A percentile compares a stretch with the other conserved stretches of the same genome.
These are phyloP conservation scores for Podospora bellae-mahoneyi DNA, from an alignment of 495 filamentous ascomycete genomes.

Conservation along the genomic window DNA sequence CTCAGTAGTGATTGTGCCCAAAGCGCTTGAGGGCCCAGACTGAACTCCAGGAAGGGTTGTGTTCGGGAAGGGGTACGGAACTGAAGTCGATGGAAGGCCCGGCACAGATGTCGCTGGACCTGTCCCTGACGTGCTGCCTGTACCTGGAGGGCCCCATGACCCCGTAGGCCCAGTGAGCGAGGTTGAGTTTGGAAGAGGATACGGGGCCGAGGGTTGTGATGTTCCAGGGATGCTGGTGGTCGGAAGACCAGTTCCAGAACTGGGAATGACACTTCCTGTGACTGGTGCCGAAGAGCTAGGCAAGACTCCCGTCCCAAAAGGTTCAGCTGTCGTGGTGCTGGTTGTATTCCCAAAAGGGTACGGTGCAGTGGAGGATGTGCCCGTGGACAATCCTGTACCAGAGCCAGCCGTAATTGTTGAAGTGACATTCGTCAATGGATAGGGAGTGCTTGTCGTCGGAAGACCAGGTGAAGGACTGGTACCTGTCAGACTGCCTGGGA, in stretches of 20 bases:
- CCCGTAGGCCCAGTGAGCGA: background rate
- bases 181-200: background rate
- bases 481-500: slow-evolving; percentile 5
- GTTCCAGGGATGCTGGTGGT: background rate
- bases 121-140: slow-evolving; percentile 13
- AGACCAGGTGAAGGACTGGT: slow-evolving; percentile 7
- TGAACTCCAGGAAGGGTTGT: slow-evolving; percentile 19
- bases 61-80: background rate
- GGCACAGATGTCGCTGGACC: slow-evolving; percentile 4
- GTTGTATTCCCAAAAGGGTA: slow-evolving; percentile 24
- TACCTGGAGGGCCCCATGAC: background rate
- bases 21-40: slow-evolving; percentile 2
- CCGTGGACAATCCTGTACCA: slow-evolving; percentile 10
- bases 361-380: slow-evolving; percentile 14
- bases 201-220: background rate
- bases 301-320: background rate
- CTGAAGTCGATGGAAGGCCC: slow-evolving; percentile 17
- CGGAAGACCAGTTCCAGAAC: background rate
- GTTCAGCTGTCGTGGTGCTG: background rate
- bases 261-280: background rate
- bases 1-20: background rate
- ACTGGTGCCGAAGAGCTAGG: background rate
- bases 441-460: slow-evolving; percentile 9
- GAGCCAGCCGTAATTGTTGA: background rate
- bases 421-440: slow-evolving; percentile 18